Evolutionary conservation across 768 basidiomycete species (phyloP).

Genomic region (Russula abietina): DNA sequence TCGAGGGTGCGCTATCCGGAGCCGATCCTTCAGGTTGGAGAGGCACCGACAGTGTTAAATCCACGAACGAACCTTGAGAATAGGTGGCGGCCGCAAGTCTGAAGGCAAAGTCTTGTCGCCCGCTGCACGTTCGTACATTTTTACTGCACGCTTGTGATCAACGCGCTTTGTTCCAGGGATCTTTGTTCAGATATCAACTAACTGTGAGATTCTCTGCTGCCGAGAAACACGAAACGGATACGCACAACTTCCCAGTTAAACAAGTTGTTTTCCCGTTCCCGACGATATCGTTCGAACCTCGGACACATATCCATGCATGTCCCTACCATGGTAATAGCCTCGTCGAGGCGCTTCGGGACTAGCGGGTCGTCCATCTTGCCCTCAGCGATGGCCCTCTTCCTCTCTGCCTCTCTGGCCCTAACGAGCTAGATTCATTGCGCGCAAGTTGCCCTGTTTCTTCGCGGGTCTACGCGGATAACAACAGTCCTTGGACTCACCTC

Average conservation of each 20-base stretch:
- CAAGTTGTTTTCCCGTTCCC: conserved; percentile 85
- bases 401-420: conserved; percentile 65
- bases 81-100: conserved; percentile 80
- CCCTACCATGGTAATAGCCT: conserved; percentile 89
- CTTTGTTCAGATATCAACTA: conserved; percentile 40
- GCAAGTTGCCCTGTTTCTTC: neutral
- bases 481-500: conserved; percentile 43
- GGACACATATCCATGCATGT: conserved; percentile 95
- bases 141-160: conserved; percentile 83
- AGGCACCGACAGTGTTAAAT: conserved; percentile 2
- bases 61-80: conserved; percentile 56
- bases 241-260: conserved; percentile 81
- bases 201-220: conserved; percentile 19
- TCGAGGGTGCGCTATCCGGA: conserved; percentile 68
- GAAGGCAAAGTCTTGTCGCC: conserved; percentile 90
- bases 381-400: conserved; percentile 66
- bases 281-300: conserved; percentile 83
- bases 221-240: conserved; percentile 22
- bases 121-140: conserved; percentile 90
- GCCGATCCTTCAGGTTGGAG: neutral
- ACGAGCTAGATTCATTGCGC: conserved; percentile 41
- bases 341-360: conserved; percentile 72
- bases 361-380: conserved; percentile 87
- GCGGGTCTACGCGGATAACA: neutral
- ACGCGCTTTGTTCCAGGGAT: conserved; percentile 80